These are phyloP conservation scores for Pseudomicrostroma phylloplanum DNA, from an alignment of 1,284 basidiomycete genomes.

Conservation along the genomic window DNA sequence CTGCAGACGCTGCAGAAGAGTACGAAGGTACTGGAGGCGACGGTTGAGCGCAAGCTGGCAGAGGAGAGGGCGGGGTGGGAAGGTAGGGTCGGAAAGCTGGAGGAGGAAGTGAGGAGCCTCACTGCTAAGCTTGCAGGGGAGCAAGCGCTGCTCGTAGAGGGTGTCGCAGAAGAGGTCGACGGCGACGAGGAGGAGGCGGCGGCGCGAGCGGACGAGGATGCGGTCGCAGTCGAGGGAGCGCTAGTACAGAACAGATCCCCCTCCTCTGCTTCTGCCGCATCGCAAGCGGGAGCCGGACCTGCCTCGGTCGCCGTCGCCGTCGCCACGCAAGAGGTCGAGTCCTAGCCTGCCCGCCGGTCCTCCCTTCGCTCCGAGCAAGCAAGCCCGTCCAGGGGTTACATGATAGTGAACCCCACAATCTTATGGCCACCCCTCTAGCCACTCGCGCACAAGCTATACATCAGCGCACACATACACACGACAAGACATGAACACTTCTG, in stretches of 20 bases:
- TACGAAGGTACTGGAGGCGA: constrained; percentile 40
- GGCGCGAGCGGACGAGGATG: not conserved
- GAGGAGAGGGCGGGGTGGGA: constrained; percentile 41
- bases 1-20: constrained; percentile 46
- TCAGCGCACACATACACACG: too few species aligned
- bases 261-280: too few species aligned
- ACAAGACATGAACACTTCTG: too few species aligned
- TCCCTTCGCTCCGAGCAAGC: too few species aligned
- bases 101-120: constrained; percentile 29
- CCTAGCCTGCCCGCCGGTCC: too few species aligned
- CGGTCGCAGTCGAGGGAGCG: constrained; percentile 30
- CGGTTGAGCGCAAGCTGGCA: constrained; percentile 36
- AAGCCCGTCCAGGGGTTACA: too few species aligned
- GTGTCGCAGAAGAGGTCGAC: not conserved
- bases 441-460: too few species aligned
- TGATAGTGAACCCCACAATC: too few species aligned
- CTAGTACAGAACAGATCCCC: not conserved
- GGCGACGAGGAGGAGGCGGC: constrained; percentile 8
- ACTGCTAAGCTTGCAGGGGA: constrained; percentile 14
- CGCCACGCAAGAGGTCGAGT: too few species aligned
- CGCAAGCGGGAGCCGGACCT: too few species aligned
- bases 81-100: constrained; percentile 29
- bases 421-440: too few species aligned
- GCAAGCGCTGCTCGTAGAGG: not conserved
- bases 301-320: too few species aligned